A percentile compares a stretch with the other conserved stretches of the same genome.
Evolutionary conservation across 352 stramenopile species (phyloP).

Genomic region (Globisporangium orthogonon): DNA sequence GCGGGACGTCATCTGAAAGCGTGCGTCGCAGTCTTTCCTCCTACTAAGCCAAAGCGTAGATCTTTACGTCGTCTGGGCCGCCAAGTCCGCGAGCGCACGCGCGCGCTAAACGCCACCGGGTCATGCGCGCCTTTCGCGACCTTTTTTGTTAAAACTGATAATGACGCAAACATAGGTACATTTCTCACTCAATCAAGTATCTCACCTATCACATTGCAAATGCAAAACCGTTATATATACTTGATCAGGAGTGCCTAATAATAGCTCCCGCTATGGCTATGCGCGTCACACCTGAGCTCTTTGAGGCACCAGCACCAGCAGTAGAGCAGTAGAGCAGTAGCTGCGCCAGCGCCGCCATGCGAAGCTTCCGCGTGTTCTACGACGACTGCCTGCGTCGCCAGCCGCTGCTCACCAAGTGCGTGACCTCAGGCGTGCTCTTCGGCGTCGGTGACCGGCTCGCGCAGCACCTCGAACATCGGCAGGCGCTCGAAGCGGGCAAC

Average conservation of each 20-base stretch:
- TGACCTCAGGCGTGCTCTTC: slow-evolving; percentile 65
- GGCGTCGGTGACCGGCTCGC: slow-evolving; percentile 56
- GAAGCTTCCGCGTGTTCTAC: slow-evolving; percentile 40
- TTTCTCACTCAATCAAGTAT: background rate
- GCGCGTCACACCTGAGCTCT: background rate
- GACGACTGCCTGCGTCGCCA: slow-evolving; percentile 36
- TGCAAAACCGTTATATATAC: background rate
- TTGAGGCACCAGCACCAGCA: background rate
- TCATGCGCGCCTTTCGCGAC: too few species aligned
- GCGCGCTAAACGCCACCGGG: too few species aligned
- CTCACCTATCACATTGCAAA: background rate
- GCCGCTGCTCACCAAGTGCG: slow-evolving; percentile 62
- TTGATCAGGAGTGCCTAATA: background rate
- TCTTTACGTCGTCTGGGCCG: too few species aligned
- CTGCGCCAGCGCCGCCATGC: slow-evolving; percentile 17
- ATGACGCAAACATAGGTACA: too few species aligned
- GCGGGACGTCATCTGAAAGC: too few species aligned
- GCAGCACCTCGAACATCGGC: slow-evolving; percentile 32
- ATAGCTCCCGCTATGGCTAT: background rate
- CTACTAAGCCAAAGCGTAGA: too few species aligned
- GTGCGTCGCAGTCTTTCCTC: too few species aligned
- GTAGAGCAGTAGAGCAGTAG: too few species aligned
- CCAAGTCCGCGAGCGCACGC: too few species aligned
- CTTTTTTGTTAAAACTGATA: too few species aligned
- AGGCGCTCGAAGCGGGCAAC: background rate